Percentiles rank a stretch among this genome's conserved stretches.
These are phyloP conservation scores for Edaphochlamys debaryana DNA, from an alignment of 139 green algal genomes.

Conservation along the genomic window DNA sequence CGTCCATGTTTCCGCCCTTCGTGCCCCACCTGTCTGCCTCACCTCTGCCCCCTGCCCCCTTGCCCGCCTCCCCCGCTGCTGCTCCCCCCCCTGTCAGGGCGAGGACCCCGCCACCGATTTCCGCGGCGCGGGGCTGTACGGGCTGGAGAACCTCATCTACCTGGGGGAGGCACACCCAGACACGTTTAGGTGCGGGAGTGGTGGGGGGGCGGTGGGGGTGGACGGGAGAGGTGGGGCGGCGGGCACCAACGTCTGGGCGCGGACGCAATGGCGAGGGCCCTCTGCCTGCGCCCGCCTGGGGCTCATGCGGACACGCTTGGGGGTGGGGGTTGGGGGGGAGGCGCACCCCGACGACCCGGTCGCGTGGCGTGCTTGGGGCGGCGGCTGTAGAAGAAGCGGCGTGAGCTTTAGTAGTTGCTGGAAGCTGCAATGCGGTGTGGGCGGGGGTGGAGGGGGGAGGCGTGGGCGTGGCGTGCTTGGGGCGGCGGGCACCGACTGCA, in stretches of 20 bases:
- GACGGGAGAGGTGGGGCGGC: background rate
- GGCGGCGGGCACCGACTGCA: too few species aligned
- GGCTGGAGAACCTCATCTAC: constrained; percentile 86
- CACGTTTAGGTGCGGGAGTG: constrained; percentile 38
- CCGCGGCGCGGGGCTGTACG: constrained; percentile 77
- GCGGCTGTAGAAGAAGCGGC: too few species aligned
- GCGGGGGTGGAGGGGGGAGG: too few species aligned
- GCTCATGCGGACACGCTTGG: too few species aligned
- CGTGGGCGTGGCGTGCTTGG: too few species aligned
- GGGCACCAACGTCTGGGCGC: background rate
- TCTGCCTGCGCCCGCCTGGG: too few species aligned
- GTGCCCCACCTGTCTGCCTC: too few species aligned
- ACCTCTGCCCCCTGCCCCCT: background rate
- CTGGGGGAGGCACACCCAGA: constrained; percentile 61
- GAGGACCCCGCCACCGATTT: constrained; percentile 84
- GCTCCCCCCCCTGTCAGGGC: constrained; percentile 47
- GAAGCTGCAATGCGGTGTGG: too few species aligned
- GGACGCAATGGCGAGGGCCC: background rate
- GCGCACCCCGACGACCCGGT: too few species aligned
- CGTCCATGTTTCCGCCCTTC: background rate
- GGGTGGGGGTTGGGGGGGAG: too few species aligned
- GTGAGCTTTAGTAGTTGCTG: too few species aligned
- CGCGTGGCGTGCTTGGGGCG: too few species aligned
- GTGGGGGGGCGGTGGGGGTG: background rate
- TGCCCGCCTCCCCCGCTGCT: background rate